Evolutionary conservation across 176 grass and related monocot genomes (phyloP).

Genomic region (Aegilops umbellulata): DNA sequence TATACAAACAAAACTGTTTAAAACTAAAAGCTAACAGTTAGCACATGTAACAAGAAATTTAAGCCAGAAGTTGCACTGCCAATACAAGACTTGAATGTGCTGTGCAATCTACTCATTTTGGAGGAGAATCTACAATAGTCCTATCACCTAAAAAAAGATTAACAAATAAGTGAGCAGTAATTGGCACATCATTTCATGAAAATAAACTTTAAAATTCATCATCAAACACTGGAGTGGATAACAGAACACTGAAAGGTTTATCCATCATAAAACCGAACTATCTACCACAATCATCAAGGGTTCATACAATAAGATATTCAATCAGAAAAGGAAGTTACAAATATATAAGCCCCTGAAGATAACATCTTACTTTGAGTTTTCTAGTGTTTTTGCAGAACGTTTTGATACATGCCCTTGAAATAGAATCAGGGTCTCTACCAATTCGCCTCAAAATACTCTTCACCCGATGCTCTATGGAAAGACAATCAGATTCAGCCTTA

Average conservation of each 20-base stretch:
- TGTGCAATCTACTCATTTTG: conserved; percentile 7
- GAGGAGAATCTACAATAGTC: not conserved
- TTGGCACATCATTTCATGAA: not conserved
- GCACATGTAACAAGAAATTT: not conserved
- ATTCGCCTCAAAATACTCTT: conserved; percentile 76
- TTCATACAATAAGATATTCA: conserved; percentile 4
- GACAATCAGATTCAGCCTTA: conserved; percentile 84
- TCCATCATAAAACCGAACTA: not conserved
- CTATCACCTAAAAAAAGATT: not conserved
- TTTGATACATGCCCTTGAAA: conserved; percentile 80
- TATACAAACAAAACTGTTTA: not conserved
- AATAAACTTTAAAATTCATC: not conserved
- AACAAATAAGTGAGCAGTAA: not conserved
- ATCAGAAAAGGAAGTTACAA: conserved; percentile 13
- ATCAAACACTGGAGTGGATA: not conserved
- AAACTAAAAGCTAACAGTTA: not conserved
- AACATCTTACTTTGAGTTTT: conserved; percentile 70
- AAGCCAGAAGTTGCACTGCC: not conserved
- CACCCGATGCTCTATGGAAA: conserved; percentile 56
- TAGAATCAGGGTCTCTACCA: conserved; percentile 73
- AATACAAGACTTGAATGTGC: not conserved
- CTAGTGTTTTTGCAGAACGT: conserved; percentile 94
- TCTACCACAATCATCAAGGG: not conserved
- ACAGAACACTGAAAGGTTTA: not conserved
- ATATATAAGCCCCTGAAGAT: conserved; percentile 52